phyloP scores from a whole-genome alignment of 495 filamentous ascomycete species.

The Rostrohypoxylon terebratum region DNA sequence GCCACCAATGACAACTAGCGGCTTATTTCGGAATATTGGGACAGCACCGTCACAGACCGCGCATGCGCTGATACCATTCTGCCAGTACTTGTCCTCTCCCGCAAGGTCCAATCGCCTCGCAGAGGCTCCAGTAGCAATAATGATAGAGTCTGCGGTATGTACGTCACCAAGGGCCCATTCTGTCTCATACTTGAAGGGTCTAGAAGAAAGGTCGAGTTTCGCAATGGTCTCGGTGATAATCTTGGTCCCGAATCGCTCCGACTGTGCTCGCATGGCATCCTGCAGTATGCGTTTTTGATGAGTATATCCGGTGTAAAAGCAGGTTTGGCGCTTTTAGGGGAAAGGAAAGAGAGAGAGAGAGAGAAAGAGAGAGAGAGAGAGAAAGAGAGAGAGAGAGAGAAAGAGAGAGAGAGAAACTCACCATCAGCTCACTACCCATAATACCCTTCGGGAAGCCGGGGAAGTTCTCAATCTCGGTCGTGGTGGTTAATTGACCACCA shows the following conservation, averaged over 20 bases:
- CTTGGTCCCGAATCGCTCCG: slow-evolving; percentile 87
- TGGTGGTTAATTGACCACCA: slow-evolving; percentile 96
- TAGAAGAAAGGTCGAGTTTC: slow-evolving; percentile 83
- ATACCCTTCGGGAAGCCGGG: slow-evolving; percentile 93
- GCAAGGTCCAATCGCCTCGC: slow-evolving; percentile 82
- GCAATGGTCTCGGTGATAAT: slow-evolving; percentile 93
- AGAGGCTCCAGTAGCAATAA: slow-evolving; percentile 95
- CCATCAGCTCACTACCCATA: slow-evolving; percentile 87
- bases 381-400: background rate
- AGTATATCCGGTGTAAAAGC: slow-evolving; percentile 13
- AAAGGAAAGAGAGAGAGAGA: background rate
- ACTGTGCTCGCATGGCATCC: slow-evolving; percentile 94
- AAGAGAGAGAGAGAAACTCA: slow-evolving; percentile 44
- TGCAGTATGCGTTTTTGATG: slow-evolving; percentile 41
- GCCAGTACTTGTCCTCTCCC: slow-evolving; percentile 97
- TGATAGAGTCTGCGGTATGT: slow-evolving; percentile 88
- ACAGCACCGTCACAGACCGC: slow-evolving; percentile 98
- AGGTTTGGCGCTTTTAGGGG: background rate
- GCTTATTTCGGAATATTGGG: slow-evolving; percentile 97
- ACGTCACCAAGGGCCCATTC: slow-evolving; percentile 82
- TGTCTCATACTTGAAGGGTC: slow-evolving; percentile 92
- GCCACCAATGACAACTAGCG: slow-evolving; percentile 93
- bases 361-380: background rate
- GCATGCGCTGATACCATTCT: slow-evolving; percentile 94
- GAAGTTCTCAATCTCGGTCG: slow-evolving; percentile 98